Evolutionary conservation across 2,329 filamentous ascomycete genomes (phyloP), one percentile per base, ranked within the genome.

Genomic region (Clarireedia homoeocarpa): DNA sequence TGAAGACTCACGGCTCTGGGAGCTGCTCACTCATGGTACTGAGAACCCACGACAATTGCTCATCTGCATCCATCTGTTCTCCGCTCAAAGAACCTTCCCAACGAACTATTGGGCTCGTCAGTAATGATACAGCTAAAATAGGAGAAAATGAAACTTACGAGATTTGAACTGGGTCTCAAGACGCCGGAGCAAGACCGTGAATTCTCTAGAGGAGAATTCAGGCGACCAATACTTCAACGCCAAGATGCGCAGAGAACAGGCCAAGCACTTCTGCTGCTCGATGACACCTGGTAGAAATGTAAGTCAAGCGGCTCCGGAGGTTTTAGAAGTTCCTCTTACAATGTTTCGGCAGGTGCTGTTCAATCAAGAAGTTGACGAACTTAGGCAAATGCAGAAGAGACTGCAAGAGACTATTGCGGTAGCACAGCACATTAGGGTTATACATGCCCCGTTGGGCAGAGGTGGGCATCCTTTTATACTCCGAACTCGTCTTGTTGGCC

Each of bases 11-110:
- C 66, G 57, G 51, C 6, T 55, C 42, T 10, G 65, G 64, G 7
- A 70, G 45, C 48, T 70, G 64, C n/a, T 64, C 48, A 1, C 51
- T 48, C 20, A 70, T 60, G 15, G 58, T 56, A 6, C 60, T 56
- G 6, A 67, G 42, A 15, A 70, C 57, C 64, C 64, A 67, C 2
- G 53, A 56, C 2, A 66, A 44, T 44, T 66, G 66, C 42, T 71
- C 69, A 6, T 66, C 64, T 17, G 68, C 65, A 44, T 70, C 68
- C n/a, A 58, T 66, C 50, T 70, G 67, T 64, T 68, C n/a, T 62
- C 63, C 17, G 56, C 60, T 64, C 27, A 48, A 20, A 55, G 51
- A 4, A 53, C 12, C 42, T 55, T 27, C 20, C 39, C 39, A 42
- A 20, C 39, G 39, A 2, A 42, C 39, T 42, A 7, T 42, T 20